Conservation (phyloP, 1,284 basidiomycete genomes). For the Ustilago trichophora region DNA sequence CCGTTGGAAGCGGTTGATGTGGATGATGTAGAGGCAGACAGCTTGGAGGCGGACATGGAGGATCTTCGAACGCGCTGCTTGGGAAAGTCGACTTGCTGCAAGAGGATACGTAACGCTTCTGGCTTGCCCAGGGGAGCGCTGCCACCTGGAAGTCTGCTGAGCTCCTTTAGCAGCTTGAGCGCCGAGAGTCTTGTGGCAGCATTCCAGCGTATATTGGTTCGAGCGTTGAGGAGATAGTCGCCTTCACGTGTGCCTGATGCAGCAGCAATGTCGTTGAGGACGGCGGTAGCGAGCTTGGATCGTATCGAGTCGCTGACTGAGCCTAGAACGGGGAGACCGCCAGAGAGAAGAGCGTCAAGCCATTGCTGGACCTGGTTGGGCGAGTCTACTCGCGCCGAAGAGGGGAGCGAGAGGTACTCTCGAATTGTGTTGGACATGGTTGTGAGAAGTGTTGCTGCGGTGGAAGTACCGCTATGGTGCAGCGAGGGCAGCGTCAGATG, state of each 20-base stretch:
- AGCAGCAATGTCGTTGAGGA: slow-evolving; percentile 29
- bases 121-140: slow-evolving; percentile 36
- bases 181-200: slow-evolving; percentile 30
- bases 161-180: slow-evolving; percentile 51
- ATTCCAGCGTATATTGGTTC: slow-evolving; percentile 23
- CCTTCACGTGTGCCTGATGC: slow-evolving; percentile 36
- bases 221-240: slow-evolving; percentile 28
- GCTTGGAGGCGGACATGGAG: slow-evolving; percentile 1
- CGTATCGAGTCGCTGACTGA: slow-evolving; percentile 41
- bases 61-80: slow-evolving; percentile 21
- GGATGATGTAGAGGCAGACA: not conserved
- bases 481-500: no score
- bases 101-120: slow-evolving; percentile 29
- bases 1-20: not conserved
- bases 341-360: slow-evolving; percentile 24
- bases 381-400: slow-evolving; percentile 20
- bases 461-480: no score
- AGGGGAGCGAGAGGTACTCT: slow-evolving; percentile 41
- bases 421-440: slow-evolving; percentile 27
- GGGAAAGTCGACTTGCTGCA: slow-evolving; percentile 47
- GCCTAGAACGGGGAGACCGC: slow-evolving; percentile 17
- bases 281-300: slow-evolving; percentile 27
- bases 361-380: slow-evolving; percentile 25
- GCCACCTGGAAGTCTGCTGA: slow-evolving; percentile 49
- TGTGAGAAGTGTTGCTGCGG: no score